phyloP scores from a whole-genome alignment of 2,329 filamentous ascomycete genomes.

The Colletotrichum sp. region DNA sequence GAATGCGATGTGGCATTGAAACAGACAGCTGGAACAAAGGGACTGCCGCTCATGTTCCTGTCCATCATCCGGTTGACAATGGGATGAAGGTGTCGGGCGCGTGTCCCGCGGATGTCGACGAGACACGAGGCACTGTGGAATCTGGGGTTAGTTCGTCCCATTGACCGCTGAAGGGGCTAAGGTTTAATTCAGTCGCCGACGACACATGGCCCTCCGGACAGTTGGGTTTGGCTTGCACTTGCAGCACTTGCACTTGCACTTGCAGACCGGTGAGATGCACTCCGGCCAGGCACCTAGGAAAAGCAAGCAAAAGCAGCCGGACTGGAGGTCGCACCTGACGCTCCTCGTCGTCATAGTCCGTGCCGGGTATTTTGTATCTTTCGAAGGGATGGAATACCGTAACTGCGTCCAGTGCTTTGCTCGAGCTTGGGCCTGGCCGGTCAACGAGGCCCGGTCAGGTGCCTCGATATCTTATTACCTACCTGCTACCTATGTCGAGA shows the following conservation, averaged over 20 bases:
- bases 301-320: neutral
- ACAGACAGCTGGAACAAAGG: neutral
- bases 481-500: neutral
- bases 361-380: neutral
- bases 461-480: neutral
- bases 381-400: neutral
- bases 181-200: neutral
- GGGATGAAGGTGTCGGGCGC: constrained; percentile 1
- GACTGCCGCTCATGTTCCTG: neutral
- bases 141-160: constrained; percentile 12
- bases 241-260: neutral
- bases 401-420: neutral
- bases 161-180: neutral
- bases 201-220: neutral
- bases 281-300: neutral
- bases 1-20: neutral
- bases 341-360: neutral
- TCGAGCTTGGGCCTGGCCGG: neutral
- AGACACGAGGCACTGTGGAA: neutral
- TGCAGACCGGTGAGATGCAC: neutral
- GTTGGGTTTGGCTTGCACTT: neutral
- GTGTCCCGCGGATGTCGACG: neutral
- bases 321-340: neutral
- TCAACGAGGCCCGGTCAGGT: neutral
- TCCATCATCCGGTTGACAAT: constrained; percentile 2